A percentile compares a stretch with the other conserved stretches of the same genome.
Evolutionary conservation across 2,329 filamentous ascomycete species (phyloP).

Genomic region (Claviceps monticola): DNA sequence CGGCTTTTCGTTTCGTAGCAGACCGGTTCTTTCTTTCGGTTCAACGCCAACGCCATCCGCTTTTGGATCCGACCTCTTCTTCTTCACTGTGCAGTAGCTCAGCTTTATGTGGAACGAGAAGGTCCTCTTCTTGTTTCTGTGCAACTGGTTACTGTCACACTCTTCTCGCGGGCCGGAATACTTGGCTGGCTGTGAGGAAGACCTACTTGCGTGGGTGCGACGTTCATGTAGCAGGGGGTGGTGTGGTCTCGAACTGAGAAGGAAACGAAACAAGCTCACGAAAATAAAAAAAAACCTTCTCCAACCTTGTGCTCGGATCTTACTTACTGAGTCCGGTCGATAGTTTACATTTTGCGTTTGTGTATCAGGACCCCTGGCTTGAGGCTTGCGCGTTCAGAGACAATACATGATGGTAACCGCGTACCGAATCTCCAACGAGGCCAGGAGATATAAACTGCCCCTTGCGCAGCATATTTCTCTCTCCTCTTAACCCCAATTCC

Average conservation of each 20-base stretch:
- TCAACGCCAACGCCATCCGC: background rate
- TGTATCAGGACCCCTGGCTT: background rate
- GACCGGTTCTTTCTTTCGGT: background rate
- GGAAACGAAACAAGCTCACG: no score
- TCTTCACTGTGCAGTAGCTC: background rate
- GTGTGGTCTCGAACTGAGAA: background rate
- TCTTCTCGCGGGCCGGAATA: conserved; percentile 1
- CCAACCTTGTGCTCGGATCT: background rate
- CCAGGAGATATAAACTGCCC: conserved; percentile 1
- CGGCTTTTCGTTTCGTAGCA: background rate
- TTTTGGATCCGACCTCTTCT: background rate
- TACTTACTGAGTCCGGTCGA: background rate
- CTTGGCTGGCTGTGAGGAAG: conserved; percentile 2
- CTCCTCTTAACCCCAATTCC: background rate
- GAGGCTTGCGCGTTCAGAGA: background rate
- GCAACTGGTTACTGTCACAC: background rate
- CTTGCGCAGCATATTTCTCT: background rate
- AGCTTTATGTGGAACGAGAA: background rate
- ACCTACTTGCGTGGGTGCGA: background rate
- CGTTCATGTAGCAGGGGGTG: conserved; percentile 1
- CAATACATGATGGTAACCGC: conserved; percentile 4
- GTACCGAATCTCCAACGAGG: conserved; percentile 1
- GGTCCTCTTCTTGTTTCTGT: conserved; percentile 2
- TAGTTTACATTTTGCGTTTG: background rate
- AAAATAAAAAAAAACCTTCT: background rate